Evolutionary conservation across 129 eudicot species (phyloP).

Genomic region (Centella asiatica): DNA sequence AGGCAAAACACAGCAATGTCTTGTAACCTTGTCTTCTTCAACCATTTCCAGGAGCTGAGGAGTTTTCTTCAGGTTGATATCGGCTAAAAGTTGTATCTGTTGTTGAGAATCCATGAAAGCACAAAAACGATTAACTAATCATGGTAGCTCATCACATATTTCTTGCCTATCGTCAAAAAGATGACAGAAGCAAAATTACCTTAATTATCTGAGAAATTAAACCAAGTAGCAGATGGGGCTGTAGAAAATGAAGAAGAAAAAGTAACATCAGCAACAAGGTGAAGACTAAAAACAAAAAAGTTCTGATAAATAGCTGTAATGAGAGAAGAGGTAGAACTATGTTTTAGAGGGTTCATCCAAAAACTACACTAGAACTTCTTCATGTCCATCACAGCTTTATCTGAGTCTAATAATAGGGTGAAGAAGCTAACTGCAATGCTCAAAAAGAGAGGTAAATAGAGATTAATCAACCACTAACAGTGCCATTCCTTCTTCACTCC

Average conservation of each 20-base stretch:
- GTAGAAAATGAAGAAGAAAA: conserved; percentile 22
- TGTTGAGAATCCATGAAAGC: not conserved
- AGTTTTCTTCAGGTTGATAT: conserved; percentile 51
- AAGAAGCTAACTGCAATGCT: not conserved
- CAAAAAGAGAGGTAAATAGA: not conserved
- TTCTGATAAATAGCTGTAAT: not conserved
- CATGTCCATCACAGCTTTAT: not conserved
- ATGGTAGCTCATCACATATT: not conserved
- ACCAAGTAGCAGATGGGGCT: conserved; percentile 66
- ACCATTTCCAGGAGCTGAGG: conserved; percentile 67
- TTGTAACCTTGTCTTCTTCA: conserved; percentile 47
- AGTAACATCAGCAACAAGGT: conserved; percentile 10
- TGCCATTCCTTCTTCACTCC: not conserved
- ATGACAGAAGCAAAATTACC: conserved; percentile 26
- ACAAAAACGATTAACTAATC: not conserved
- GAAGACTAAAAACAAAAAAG: not conserved
- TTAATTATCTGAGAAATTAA: conserved; percentile 62
- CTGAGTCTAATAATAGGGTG: not conserved
- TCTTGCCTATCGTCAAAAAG: not conserved
- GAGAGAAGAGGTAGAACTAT: not conserved
- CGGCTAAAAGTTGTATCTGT: conserved; percentile 64
- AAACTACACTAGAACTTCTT: too few relatives aligned
- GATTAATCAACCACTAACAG: not conserved
- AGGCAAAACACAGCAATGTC: conserved; percentile 5
- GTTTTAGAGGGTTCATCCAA: not conserved